Evolutionary conservation across 257 asterid genomes (phyloP), one percentile per base, ranked within the genome.

Genomic region (Penstemon davidsonii): DNA sequence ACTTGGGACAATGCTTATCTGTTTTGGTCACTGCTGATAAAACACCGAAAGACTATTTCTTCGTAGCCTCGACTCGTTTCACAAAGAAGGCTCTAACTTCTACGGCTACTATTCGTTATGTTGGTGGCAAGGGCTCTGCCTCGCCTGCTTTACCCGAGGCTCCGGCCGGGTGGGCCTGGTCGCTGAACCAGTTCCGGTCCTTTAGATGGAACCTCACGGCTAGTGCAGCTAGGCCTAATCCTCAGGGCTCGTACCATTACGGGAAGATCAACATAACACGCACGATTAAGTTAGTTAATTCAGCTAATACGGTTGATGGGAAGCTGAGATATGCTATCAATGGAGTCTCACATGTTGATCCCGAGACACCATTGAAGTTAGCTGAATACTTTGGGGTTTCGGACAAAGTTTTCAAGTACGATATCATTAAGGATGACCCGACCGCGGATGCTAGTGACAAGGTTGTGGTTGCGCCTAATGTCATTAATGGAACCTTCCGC

Each of bases 151-250:
- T 80, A 25, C 92, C 87, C 3, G 73, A 39, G 76, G 73, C 84
- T 4, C 92, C 89, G 0, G 75, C 58, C 3, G 86, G 88, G 13
- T 80, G 86, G 86, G 75, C 83, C 5, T 86, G 92, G 92, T 86
- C 92, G 3, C 69, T 84, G n/a, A 86, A 81, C 67, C 92, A 84
- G 74, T 83, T 71, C 79, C 74, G 82, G 8, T 83, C 89, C 15
- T 69, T 72, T 9, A 69, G 85, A n/a, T 86, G 95, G 90, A 87
- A 89, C 63, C 58, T 89, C 38, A 87, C 95, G 2, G 95, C 92
- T 0, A 87, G 92, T 5, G 96, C 92, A 1, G 88, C 96, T 10
- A 81, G 95, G 80, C 96, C 96, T 25, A 89, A 89, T 60, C 96
- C 96, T 0, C 95, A 85, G 60, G 96, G 92, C 1, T 89, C 96